Percentiles rank a stretch among this genome's conserved stretches.
Conservation (phyloP, 1,284 basidiomycete species). For the Pterulicium gracile region DNA sequence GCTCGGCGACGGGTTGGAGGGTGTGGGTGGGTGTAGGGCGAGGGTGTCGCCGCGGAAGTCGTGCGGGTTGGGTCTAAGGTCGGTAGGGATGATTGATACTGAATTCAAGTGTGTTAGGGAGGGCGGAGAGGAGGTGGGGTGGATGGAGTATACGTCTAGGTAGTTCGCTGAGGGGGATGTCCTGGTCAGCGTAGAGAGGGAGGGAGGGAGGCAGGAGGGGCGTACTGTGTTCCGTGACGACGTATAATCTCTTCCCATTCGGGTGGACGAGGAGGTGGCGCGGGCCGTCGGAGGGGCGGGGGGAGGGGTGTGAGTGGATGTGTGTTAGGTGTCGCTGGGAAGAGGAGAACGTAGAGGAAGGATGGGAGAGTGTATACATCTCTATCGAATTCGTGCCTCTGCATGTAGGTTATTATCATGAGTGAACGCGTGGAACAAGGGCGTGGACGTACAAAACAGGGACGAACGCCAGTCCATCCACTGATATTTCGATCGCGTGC, state of each 20-base stretch:
- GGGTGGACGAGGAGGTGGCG: slow-evolving; percentile 38
- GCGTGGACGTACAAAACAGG: slow-evolving; percentile 30
- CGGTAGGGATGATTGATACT: slow-evolving; percentile 25
- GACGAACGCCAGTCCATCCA: slow-evolving; percentile 27
- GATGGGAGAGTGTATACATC: slow-evolving; percentile 23
- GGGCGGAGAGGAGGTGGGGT: slow-evolving; percentile 10
- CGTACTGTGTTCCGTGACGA: slow-evolving; percentile 38
- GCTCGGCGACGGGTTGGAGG: slow-evolving; percentile 14
- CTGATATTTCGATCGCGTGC: slow-evolving; percentile 35
- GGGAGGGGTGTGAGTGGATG: slow-evolving; percentile 16
- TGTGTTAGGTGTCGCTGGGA: slow-evolving; percentile 1
- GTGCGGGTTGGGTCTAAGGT: slow-evolving; percentile 7
- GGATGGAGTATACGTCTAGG: slow-evolving; percentile 31
- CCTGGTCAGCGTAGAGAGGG: not conserved
- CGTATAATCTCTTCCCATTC: slow-evolving; percentile 34
- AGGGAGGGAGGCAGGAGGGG: slow-evolving; percentile 4
- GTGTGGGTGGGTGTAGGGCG: slow-evolving; percentile 26
- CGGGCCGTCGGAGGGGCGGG: slow-evolving; percentile 30
- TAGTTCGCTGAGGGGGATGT: slow-evolving; percentile 23
- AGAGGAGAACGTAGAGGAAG: no score
- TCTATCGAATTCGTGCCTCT: slow-evolving; percentile 32
- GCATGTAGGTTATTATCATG: no score
- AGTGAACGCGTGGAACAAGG: no score
- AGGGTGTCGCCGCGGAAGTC: slow-evolving; percentile 36
- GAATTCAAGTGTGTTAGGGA: slow-evolving; percentile 23